Evolutionary conservation across 768 basidiomycete species (phyloP).

Genomic region (Russula sp.): DNA sequence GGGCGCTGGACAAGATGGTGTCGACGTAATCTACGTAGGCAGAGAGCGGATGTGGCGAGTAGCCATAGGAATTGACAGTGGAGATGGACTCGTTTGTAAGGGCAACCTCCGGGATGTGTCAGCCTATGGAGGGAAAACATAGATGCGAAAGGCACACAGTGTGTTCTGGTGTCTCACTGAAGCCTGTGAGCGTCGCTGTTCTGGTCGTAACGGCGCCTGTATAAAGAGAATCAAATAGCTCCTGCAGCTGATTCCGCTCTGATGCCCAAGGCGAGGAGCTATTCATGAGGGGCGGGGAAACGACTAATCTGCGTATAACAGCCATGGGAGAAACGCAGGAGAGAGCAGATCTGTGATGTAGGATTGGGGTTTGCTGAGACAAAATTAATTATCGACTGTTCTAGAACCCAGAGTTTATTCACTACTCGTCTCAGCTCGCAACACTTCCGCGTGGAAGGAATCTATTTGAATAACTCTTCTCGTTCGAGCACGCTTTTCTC

Average conservation of each 20-base stretch:
- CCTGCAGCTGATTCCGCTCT: constrained; percentile 51
- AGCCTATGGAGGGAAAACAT: neutral
- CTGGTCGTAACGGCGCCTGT: constrained; percentile 81
- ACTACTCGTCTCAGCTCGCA: constrained; percentile 1
- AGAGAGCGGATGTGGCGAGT: constrained; percentile 70
- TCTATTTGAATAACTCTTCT: constrained; percentile 81
- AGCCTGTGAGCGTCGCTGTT: constrained; percentile 66
- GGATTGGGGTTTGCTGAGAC: neutral
- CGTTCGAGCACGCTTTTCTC: constrained; percentile 90
- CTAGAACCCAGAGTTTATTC: neutral
- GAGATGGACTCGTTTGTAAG: constrained; percentile 45
- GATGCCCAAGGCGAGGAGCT: constrained; percentile 81
- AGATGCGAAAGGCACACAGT: constrained; percentile 37
- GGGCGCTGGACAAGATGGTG: constrained; percentile 36
- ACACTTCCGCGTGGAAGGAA: neutral
- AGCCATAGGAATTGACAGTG: constrained; percentile 83
- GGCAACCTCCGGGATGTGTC: constrained; percentile 42
- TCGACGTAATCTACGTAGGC: constrained; percentile 59
- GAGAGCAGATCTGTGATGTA: neutral
- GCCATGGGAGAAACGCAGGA: constrained; percentile 39
- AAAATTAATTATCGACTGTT: constrained; percentile 5
- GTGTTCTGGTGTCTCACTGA: constrained; percentile 54
- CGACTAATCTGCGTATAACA: constrained; percentile 44
- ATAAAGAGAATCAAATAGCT: constrained; percentile 54
- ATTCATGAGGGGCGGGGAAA: constrained; percentile 66